Conservation (phyloP, 805 yeast genomes). For the Ogataea parapolymorpha region DNA sequence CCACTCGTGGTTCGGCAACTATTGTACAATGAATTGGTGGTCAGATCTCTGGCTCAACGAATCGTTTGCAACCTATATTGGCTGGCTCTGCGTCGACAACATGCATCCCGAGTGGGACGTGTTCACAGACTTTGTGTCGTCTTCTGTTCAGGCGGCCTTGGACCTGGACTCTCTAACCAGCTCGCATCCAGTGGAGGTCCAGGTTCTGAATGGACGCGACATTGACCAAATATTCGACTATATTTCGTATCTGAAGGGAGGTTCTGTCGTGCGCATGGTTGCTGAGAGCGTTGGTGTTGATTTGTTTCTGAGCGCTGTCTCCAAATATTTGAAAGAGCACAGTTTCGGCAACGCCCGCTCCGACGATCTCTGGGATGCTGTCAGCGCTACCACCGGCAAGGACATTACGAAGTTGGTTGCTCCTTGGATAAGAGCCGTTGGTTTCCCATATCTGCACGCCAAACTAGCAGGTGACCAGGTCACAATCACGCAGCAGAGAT, state of each 20-base stretch:
- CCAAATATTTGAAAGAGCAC: constrained; percentile 60
- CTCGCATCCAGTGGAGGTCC: constrained; percentile 82
- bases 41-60: constrained; percentile 87
- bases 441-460: constrained; percentile 67
- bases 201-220: constrained; percentile 73
- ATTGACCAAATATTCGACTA: constrained; percentile 80
- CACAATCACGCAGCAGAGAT: constrained; percentile 54
- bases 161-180: constrained; percentile 54
- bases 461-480: constrained; percentile 35
- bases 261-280: constrained; percentile 74
- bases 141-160: constrained; percentile 49
- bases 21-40: constrained; percentile 94
- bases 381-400: constrained; percentile 59
- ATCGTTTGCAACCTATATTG: constrained; percentile 88
- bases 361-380: constrained; percentile 66
- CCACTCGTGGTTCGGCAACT: constrained; percentile 90
- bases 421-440: constrained; percentile 70
- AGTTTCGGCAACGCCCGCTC: constrained; percentile 71
- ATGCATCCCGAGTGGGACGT: constrained; percentile 82
- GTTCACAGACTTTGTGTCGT: constrained; percentile 53
- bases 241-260: constrained; percentile 79
- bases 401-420: constrained; percentile 60
- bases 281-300: constrained; percentile 68
- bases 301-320: constrained; percentile 67
- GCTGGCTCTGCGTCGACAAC: constrained; percentile 63